A percentile compares a stretch with the other conserved stretches of the same genome.
phyloP scores from a whole-genome alignment of 2,329 filamentous ascomycete genomes.

The Akanthomyces dipterigenus region DNA sequence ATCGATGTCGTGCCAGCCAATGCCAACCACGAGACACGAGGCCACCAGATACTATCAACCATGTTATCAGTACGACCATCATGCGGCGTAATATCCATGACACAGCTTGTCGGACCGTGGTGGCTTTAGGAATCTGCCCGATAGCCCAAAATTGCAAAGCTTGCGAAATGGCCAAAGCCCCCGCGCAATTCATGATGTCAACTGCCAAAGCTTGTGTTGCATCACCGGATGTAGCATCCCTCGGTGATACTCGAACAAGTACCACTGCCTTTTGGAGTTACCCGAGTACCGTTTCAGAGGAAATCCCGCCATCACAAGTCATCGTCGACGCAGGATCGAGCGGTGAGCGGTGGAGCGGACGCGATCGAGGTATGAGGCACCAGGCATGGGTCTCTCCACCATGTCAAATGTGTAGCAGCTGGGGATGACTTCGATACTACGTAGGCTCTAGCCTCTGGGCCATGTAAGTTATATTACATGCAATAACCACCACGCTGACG shows the following conservation, averaged over 20 bases:
- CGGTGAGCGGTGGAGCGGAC: slow-evolving; percentile 8
- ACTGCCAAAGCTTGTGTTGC: not conserved
- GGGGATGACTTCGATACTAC: not conserved
- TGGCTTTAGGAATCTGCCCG: not conserved
- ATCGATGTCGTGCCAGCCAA: no score
- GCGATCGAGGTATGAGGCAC: slow-evolving; percentile 3
- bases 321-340: slow-evolving; percentile 11
- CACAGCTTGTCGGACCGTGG: no score
- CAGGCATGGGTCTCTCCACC: not conserved
- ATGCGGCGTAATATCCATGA: not conserved
- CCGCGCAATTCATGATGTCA: not conserved
- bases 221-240: not conserved
- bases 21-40: no score
- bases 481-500: not conserved
- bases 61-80: not conserved
- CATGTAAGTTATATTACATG: not conserved
- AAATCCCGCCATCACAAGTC: slow-evolving; percentile 1
- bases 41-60: no score
- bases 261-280: not conserved
- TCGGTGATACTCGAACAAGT: not conserved
- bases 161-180: not conserved
- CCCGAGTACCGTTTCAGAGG: not conserved
- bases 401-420: not conserved
- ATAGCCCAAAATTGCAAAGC: not conserved
- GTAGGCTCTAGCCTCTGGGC: not conserved